A percentile compares a stretch with the other conserved stretches of the same genome.
Conservation (phyloP, 129 eudicot species). For the Solidago caesia region DNA sequence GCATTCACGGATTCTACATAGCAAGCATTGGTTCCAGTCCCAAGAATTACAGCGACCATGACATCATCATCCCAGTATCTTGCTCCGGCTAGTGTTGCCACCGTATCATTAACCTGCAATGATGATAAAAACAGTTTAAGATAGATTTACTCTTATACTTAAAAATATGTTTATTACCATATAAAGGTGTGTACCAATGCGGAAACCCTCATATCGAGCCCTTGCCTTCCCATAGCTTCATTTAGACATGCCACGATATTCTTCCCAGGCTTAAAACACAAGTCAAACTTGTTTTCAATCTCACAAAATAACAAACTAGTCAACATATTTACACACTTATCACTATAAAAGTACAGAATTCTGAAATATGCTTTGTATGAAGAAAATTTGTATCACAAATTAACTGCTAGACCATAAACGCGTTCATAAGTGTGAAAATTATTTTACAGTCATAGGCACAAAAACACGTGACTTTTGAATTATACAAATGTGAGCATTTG, state of each 20-base stretch:
- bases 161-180: background rate
- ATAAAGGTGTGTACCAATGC: slow-evolving; percentile 55
- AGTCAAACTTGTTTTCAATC: slow-evolving; percentile 6
- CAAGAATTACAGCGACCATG: slow-evolving; percentile 83
- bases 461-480: too few relatives aligned
- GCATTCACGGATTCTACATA: slow-evolving; percentile 66
- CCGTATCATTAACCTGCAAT: slow-evolving; percentile 81
- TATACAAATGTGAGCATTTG: too few relatives aligned
- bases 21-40: slow-evolving; percentile 94
- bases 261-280: slow-evolving; percentile 57
- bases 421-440: too few relatives aligned
- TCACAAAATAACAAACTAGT: background rate
- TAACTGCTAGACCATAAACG: too few relatives aligned
- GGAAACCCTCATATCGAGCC: slow-evolving; percentile 73
- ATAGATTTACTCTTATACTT: background rate
- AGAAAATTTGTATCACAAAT: too few relatives aligned
- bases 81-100: slow-evolving; percentile 86
- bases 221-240: slow-evolving; percentile 78
- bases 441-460: too few relatives aligned
- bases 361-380: too few relatives aligned
- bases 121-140: slow-evolving; percentile 6
- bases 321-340: background rate
- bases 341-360: too few relatives aligned
- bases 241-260: slow-evolving; percentile 73
- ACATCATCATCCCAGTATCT: slow-evolving; percentile 87